phyloP scores from a whole-genome alignment of 768 basidiomycete species.

The Serendipita sp. region DNA sequence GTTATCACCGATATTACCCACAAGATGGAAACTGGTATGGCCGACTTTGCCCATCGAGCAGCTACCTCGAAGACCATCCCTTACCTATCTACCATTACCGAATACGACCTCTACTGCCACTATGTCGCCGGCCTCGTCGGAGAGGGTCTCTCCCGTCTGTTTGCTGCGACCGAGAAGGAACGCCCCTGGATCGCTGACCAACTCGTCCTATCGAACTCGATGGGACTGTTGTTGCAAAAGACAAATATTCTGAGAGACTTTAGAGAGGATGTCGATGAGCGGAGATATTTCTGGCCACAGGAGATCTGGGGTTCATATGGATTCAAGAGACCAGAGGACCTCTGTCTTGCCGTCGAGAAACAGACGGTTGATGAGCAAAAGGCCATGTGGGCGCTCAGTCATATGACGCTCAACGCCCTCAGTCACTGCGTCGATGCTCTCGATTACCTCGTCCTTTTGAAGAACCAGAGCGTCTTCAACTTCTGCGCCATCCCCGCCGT shows the following conservation, averaged over 20 bases:
- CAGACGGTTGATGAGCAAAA: constrained; percentile 24
- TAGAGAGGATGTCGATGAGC: constrained; percentile 75
- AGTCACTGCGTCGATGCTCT: constrained; percentile 70
- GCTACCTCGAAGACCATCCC: constrained; percentile 26
- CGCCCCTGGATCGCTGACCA: constrained; percentile 53
- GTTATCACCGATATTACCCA: constrained; percentile 68
- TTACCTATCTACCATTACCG: constrained; percentile 56
- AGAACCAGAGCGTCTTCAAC: constrained; percentile 85
- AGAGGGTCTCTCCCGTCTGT: constrained; percentile 81
- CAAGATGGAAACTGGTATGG: constrained; percentile 93
- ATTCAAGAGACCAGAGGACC: constrained; percentile 53
- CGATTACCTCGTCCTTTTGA: constrained; percentile 75
- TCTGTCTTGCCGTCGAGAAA: constrained; percentile 35
- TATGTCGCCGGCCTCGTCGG: constrained; percentile 97
- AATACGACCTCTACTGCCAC: constrained; percentile 97
- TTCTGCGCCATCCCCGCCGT: constrained; percentile 88
- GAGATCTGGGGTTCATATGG: constrained; percentile 79
- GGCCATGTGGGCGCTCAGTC: constrained; percentile 68
- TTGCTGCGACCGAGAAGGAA: constrained; percentile 75
- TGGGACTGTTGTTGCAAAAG: constrained; percentile 94
- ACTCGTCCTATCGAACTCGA: constrained; percentile 77
- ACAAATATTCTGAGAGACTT: constrained; percentile 96
- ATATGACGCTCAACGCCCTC: constrained; percentile 78
- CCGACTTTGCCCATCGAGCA: constrained; percentile 78
- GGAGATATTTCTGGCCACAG: constrained; percentile 83